phyloP scores from a whole-genome alignment of 2,329 filamentous ascomycete species.

The Calonectria pseudoreteaudii region DNA sequence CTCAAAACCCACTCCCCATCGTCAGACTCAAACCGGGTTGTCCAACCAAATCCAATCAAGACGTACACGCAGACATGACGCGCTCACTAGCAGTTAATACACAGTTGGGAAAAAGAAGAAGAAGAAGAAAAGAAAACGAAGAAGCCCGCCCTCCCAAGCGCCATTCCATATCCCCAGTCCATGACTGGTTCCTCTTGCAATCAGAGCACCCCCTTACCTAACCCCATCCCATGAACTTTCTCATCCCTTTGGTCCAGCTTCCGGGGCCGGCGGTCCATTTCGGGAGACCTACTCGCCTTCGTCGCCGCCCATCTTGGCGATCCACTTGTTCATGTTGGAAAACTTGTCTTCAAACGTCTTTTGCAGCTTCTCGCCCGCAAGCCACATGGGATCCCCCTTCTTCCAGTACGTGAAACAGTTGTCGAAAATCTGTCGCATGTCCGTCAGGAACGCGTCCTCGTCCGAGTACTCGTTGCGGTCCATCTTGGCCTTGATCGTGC shows the following conservation, averaged over 20 bases:
- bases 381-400: slow-evolving; percentile 65
- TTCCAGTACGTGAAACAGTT: slow-evolving; percentile 76
- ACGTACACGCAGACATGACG: background rate
- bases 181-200: background rate
- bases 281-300: slow-evolving; percentile 43
- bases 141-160: background rate
- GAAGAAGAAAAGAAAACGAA: background rate
- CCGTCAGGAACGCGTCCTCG: slow-evolving; percentile 65
- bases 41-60: background rate
- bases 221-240: background rate
- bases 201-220: background rate
- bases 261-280: background rate
- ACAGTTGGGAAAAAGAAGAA: background rate
- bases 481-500: slow-evolving; percentile 71
- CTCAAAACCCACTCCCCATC: background rate
- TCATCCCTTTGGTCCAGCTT: background rate
- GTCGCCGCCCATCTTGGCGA: slow-evolving; percentile 62
- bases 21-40: background rate
- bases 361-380: slow-evolving; percentile 67
- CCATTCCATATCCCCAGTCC: background rate
- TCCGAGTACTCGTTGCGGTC: slow-evolving; percentile 62
- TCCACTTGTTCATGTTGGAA: slow-evolving; percentile 69
- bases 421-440: slow-evolving; percentile 71
- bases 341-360: slow-evolving; percentile 71
- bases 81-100: slow-evolving; percentile 2